Conservation (phyloP, 208 protist genomes). For the Leishmania martiniquensis region DNA sequence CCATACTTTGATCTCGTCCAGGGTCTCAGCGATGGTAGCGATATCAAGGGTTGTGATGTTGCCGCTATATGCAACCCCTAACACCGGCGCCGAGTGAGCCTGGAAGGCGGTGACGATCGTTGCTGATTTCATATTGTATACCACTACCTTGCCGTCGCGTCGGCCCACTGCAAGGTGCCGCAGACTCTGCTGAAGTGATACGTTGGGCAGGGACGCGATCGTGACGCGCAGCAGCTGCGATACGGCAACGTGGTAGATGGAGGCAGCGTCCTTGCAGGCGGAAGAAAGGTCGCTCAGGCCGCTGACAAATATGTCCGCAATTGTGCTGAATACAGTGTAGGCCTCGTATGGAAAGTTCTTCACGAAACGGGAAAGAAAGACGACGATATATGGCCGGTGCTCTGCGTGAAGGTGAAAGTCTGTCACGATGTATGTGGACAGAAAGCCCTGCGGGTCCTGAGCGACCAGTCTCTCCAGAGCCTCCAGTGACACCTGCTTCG, state of each 20-base stretch:
- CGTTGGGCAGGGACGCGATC: slow-evolving; percentile 56
- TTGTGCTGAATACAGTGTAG: slow-evolving; percentile 24
- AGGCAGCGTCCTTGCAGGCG: slow-evolving; percentile 31
- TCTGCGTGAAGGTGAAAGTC: slow-evolving; percentile 22
- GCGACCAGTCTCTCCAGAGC: slow-evolving; percentile 39
- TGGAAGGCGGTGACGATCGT: slow-evolving; percentile 60
- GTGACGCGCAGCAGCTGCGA: slow-evolving; percentile 50
- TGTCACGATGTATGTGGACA: slow-evolving; percentile 21
- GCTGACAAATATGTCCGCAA: slow-evolving; percentile 24
- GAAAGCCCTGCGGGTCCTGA: slow-evolving; percentile 32
- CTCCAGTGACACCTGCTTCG: slow-evolving; percentile 19
- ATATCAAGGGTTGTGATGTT: slow-evolving; percentile 72
- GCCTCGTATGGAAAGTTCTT: slow-evolving; percentile 34
- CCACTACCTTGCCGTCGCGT: slow-evolving; percentile 57
- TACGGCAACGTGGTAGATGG: slow-evolving; percentile 42
- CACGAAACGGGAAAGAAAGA: slow-evolving; percentile 41
- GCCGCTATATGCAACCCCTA: slow-evolving; percentile 78
- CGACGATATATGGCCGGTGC: slow-evolving; percentile 31
- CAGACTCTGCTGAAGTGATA: slow-evolving; percentile 73
- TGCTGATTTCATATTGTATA: slow-evolving; percentile 73
- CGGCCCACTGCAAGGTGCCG: slow-evolving; percentile 74
- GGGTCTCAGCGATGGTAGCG: slow-evolving; percentile 65
- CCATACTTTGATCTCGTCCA: slow-evolving; percentile 75
- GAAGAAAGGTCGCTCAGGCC: slow-evolving; percentile 12
- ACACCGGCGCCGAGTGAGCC: slow-evolving; percentile 51